These are phyloP conservation scores for Lindgomyces ingoldianus DNA, from an alignment of 495 filamentous ascomycete genomes.

Conservation along the genomic window DNA sequence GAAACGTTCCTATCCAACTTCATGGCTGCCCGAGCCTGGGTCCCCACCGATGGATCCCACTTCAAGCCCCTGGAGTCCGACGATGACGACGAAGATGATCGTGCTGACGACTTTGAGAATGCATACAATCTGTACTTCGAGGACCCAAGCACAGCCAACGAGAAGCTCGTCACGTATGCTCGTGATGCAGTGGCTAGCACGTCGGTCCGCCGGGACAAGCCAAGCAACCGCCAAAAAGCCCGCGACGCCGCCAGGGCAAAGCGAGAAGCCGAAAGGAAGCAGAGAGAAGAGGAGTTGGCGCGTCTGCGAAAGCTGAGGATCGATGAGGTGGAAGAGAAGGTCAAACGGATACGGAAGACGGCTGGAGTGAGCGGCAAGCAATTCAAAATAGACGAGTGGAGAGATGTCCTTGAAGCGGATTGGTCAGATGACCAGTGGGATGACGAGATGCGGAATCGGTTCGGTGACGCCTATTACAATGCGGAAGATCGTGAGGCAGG, in stretches of 20 bases:
- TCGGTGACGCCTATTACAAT: constrained; percentile 83
- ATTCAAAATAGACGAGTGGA: constrained; percentile 75
- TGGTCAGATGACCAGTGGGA: constrained; percentile 90
- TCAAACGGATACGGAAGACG: constrained; percentile 80
- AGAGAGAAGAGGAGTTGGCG: constrained; percentile 77
- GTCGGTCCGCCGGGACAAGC: constrained; percentile 80
- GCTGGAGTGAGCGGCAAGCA: constrained; percentile 72
- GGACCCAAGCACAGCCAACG: constrained; percentile 79
- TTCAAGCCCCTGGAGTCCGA: constrained; percentile 87
- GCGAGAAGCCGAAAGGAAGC: constrained; percentile 74
- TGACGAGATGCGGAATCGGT: constrained; percentile 78
- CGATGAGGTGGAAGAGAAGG: constrained; percentile 80
- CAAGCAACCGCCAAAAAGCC: constrained; percentile 69
- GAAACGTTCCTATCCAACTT: constrained; percentile 89
- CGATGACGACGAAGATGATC: constrained; percentile 78
- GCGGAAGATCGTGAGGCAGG: constrained; percentile 51
- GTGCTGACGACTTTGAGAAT: constrained; percentile 82
- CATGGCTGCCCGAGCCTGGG: constrained; percentile 85
- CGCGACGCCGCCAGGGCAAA: constrained; percentile 74
- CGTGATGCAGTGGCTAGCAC: constrained; percentile 77
- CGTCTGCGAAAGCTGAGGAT: constrained; percentile 82
- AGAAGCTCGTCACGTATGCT: constrained; percentile 80
- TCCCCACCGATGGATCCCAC: constrained; percentile 58
- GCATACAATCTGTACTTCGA: constrained; percentile 98
- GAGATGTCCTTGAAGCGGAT: constrained; percentile 75